A percentile compares a stretch with the other conserved stretches of the same genome.
phyloP scores from a whole-genome alignment of 1,139 yeast species.

The Wickerhamomyces sp. region DNA sequence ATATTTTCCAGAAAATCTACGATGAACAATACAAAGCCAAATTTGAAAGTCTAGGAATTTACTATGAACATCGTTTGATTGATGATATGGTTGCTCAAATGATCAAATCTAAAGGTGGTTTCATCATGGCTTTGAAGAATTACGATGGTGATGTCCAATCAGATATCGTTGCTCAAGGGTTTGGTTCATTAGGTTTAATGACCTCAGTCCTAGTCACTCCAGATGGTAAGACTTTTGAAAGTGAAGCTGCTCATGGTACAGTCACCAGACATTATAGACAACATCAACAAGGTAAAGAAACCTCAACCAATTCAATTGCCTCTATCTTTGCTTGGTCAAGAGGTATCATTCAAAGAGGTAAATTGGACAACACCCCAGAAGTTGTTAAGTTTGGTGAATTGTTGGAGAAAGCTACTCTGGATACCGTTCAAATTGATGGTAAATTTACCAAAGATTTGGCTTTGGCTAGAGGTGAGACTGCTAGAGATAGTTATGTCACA shows the following conservation, averaged over 20 bases:
- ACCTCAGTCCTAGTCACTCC: conserved; percentile 92
- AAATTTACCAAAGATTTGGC: conserved; percentile 97
- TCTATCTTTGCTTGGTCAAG: conserved; percentile 96
- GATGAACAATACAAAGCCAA: conserved; percentile 61
- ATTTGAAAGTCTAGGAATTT: conserved; percentile 75
- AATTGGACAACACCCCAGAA: conserved; percentile 78
- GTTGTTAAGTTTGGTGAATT: conserved; percentile 73
- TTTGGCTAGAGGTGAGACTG: conserved; percentile 79
- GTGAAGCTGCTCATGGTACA: conserved; percentile 98
- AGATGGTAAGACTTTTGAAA: conserved; percentile 90
- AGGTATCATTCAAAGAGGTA: conserved; percentile 89
- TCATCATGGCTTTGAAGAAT: conserved; percentile 90
- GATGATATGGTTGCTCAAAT: conserved; percentile 99
- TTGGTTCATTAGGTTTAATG: conserved; percentile 94
- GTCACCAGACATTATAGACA: conserved; percentile 95
- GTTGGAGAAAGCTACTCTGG: conserved; percentile 78
- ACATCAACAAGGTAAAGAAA: conserved; percentile 92
- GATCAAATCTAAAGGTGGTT: conserved; percentile 94
- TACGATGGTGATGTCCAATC: conserved; percentile 98
- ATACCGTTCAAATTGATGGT: conserved; percentile 79
- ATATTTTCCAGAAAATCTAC: conserved; percentile 79
- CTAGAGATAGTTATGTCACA: conserved; percentile 73
- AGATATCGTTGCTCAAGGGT: conserved; percentile 96
- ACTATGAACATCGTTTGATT: conserved; percentile 94
- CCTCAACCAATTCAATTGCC: conserved; percentile 98